phyloP scores from a whole-genome alignment of 2,329 filamentous ascomycete genomes.

The Colletotrichum chrysophilum region DNA sequence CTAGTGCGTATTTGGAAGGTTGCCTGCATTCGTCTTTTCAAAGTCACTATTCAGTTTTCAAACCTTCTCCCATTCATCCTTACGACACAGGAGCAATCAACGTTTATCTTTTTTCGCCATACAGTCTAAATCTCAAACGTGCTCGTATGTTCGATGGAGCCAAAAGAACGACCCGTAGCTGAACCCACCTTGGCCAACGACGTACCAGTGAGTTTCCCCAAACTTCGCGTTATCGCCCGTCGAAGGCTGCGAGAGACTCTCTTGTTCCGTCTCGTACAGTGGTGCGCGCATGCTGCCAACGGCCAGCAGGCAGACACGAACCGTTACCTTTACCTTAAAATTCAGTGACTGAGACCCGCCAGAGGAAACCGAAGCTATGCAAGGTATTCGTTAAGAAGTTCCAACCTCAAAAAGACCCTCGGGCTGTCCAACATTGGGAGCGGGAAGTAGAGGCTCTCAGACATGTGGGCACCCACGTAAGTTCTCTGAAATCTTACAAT shows the following conservation, averaged over 20 bases:
- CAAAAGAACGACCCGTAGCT: rapidly evolving
- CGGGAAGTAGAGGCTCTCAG: neutral
- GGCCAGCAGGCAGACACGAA: too few relatives aligned
- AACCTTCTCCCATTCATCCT: neutral
- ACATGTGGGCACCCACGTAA: neutral
- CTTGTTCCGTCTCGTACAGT: too few relatives aligned
- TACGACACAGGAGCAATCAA: neutral
- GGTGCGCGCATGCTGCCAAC: too few relatives aligned
- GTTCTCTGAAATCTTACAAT: neutral
- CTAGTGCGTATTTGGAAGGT: neutral
- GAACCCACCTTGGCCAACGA: neutral
- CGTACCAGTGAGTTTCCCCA: neutral
- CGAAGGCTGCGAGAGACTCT: too few relatives aligned
- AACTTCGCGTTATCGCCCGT: rapidly evolving
- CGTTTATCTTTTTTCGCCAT: neutral
- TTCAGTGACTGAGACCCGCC: neutral
- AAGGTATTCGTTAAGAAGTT: neutral
- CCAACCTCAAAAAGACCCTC: neutral
- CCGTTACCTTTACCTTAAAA: neutral
- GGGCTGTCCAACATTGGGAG: neutral
- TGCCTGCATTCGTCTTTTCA: neutral
- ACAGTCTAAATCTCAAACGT: too few relatives aligned
- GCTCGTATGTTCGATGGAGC: neutral
- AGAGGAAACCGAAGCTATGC: neutral
- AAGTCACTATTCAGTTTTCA: neutral